These are phyloP conservation scores for Plasmodium vinckei DNA, from an alignment of 169 alveolate genomes.

Conservation along the genomic window DNA sequence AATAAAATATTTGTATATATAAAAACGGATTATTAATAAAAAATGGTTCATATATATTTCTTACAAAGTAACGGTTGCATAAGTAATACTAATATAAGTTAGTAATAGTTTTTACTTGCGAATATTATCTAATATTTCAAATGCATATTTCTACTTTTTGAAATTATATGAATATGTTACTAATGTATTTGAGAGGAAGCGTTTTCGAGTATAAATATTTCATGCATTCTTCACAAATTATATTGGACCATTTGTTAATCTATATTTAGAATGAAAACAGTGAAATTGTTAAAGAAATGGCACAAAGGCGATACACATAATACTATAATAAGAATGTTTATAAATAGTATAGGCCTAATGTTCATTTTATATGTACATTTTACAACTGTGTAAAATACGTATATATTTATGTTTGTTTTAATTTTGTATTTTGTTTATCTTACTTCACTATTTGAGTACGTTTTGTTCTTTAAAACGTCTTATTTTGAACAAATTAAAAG, in stretches of 20 bases:
- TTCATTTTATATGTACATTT: neutral
- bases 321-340: neutral
- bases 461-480: slow-evolving; percentile 59
- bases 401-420: slow-evolving; percentile 9
- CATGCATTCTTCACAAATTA: slow-evolving; percentile 60
- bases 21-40: neutral
- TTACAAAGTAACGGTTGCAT: too few relatives aligned
- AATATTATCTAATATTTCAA: neutral
- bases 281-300: neutral
- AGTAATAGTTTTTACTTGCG: too few relatives aligned
- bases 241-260: slow-evolving; percentile 73
- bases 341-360: too few relatives aligned
- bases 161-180: slow-evolving; percentile 31
- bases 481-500: slow-evolving; percentile 20
- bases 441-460: slow-evolving; percentile 72
- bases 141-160: neutral
- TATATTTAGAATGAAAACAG: slow-evolving; percentile 4
- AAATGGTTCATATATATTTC: too few relatives aligned
- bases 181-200: slow-evolving; percentile 65
- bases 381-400: slow-evolving; percentile 13
- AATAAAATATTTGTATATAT: neutral
- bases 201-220: slow-evolving; percentile 48
- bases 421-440: slow-evolving; percentile 18
- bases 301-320: neutral
- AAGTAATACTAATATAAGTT: too few relatives aligned